Percentiles rank a stretch among this genome's conserved stretches.
phyloP scores from a whole-genome alignment of 148 eudicot species.

The Polygonum maritimum region DNA sequence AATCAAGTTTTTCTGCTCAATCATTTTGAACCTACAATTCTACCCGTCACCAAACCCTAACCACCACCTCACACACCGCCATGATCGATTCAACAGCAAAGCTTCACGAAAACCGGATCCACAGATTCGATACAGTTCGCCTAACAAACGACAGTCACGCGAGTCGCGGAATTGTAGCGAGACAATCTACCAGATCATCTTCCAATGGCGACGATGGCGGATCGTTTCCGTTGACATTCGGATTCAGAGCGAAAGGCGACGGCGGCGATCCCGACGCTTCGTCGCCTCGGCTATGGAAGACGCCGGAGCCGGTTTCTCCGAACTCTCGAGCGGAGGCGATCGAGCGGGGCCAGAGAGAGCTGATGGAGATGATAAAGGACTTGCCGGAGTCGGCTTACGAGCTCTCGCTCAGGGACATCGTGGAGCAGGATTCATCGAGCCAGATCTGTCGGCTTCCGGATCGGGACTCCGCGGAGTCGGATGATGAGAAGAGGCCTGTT shows the following conservation, averaged over 20 bases:
- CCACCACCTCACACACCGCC: constrained; percentile 15
- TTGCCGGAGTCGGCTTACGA: constrained; percentile 72
- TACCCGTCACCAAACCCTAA: background rate
- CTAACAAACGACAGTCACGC: constrained; percentile 15
- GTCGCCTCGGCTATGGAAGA: constrained; percentile 66
- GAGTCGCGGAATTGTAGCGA: constrained; percentile 13
- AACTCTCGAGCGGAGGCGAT: constrained; percentile 46
- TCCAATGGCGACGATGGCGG: constrained; percentile 17
- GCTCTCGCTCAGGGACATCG: constrained; percentile 62
- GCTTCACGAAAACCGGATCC: constrained; percentile 17
- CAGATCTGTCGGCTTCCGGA: background rate
- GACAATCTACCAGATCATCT: constrained; percentile 21
- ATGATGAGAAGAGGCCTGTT: background rate
- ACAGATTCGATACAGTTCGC: constrained; percentile 27
- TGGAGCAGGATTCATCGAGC: constrained; percentile 24
- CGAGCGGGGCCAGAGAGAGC: constrained; percentile 58
- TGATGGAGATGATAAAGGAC: constrained; percentile 76
- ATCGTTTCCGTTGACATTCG: constrained; percentile 25
- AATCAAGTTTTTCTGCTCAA: constrained; percentile 8
- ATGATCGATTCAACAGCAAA: constrained; percentile 42
- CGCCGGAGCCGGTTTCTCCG: constrained; percentile 27
- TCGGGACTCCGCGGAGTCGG: background rate
- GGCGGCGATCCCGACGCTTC: constrained; percentile 32
- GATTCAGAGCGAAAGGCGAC: constrained; percentile 9
- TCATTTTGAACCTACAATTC: background rate